Base-by-base conservation (phyloP, 805 yeast genomes). In the Scheffersomyces coipomensis region DNA sequence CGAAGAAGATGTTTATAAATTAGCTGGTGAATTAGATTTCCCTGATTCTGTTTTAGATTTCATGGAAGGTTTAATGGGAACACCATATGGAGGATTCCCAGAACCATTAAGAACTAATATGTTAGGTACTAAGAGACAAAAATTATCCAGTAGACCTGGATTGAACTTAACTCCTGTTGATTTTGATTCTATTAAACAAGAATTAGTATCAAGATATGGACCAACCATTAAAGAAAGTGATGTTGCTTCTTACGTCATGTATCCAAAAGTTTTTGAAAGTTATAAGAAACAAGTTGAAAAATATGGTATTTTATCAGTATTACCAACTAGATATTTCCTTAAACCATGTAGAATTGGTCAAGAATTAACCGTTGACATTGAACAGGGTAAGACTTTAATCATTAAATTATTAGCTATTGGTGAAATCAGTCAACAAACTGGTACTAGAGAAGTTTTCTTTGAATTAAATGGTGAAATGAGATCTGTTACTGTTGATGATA, bases 61-160 rank as follows among this genome's bases (percentile, higher is more conserved):
- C 80, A 89, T 93, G 78, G 96, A 93, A 75, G 99, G 99, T 55
- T 78, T 93, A 64, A 93, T 93, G 87, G 99, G 99, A 62, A 93
- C 93, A 51, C 99, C 99, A 58, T 88, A 88, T 62, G 99, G 99
- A 52, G 99, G 99, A 7, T 93, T 93, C 96, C 99, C 99, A 44
- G 99, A 93, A 71, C 99, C 99, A 29, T 76, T 93, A 67, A 83
- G 99, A 71, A 76, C 96, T 29, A 88, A 90, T 64, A 78, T 93
- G 47, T 80, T 93, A 58, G 81, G 82, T 56, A 95, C 90, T 64
- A 89, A 89, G 83, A 85, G 99, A 73, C 82, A 86, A 70, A 88
- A 88, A 70, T 79, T 93, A 67, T 79, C 81, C 46, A 71, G 75
- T 51, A 83, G 99, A 70, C 99, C 99, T 32, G 99, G 99, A 48